Conservation (phyloP, 176 grass and related monocot species). For the Phragmites australis region DNA sequence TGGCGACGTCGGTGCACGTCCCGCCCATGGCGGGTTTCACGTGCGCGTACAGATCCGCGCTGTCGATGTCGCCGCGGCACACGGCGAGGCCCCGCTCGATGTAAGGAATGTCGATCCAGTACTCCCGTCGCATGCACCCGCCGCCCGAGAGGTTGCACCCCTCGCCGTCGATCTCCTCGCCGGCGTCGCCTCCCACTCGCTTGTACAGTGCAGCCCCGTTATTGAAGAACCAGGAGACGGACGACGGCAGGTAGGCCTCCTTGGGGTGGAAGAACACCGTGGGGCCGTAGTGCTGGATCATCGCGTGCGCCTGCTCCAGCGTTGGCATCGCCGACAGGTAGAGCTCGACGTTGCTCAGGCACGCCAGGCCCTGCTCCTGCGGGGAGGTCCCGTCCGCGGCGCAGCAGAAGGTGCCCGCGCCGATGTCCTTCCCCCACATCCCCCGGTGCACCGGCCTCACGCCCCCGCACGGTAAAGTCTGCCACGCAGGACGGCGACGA, state of each 20-base stretch:
- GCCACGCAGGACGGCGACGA: background rate
- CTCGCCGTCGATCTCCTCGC: conserved; percentile 49
- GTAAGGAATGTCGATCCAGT: conserved; percentile 65
- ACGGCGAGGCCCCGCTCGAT: conserved; percentile 31
- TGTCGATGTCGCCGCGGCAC: conserved; percentile 51
- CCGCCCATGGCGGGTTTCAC: conserved; percentile 67
- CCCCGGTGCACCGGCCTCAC: conserved; percentile 57
- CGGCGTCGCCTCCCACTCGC: conserved; percentile 25
- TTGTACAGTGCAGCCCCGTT: conserved; percentile 64
- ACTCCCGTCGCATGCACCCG: conserved; percentile 62
- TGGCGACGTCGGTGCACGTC: conserved; percentile 63
- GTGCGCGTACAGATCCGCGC: conserved; percentile 67
- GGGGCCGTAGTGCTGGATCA: conserved; percentile 86
- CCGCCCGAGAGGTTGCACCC: conserved; percentile 64
- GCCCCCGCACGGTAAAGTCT: conserved; percentile 58
- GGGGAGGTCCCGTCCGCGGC: conserved; percentile 32
- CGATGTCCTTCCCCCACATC: conserved; percentile 50
- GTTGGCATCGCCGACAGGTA: conserved; percentile 82
- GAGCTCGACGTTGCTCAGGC: conserved; percentile 68
- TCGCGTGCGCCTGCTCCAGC: conserved; percentile 75
- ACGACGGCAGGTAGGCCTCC: conserved; percentile 88
- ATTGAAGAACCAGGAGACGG: conserved; percentile 92
- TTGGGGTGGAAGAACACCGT: conserved; percentile 83
- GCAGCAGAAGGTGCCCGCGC: conserved; percentile 78
- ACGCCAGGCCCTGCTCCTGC: conserved; percentile 41